These are phyloP conservation scores for Houttuynia cordata DNA, from an alignment of 164 flowering plant genomes.

Conservation along the genomic window DNA sequence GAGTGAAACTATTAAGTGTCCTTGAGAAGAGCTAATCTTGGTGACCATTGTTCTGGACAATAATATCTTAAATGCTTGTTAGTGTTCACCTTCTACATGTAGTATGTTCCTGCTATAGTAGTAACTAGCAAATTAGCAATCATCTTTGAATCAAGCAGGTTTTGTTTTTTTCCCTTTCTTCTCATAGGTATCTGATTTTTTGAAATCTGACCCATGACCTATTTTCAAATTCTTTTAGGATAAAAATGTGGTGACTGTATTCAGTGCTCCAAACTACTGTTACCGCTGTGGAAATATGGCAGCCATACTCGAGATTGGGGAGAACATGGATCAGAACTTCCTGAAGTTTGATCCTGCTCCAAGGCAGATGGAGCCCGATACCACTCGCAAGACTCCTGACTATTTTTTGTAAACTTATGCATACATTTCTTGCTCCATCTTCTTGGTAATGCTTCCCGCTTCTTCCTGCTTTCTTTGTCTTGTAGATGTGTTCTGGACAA, in stretches of 20 bases:
- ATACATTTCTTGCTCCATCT: conserved; percentile 4
- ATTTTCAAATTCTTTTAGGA: conserved; percentile 18
- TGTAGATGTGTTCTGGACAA: conserved; percentile 22
- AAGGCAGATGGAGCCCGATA: conserved; percentile 34
- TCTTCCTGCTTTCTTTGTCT: conserved; percentile 8
- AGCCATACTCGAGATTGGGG: conserved; percentile 41
- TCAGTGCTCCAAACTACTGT: conserved; percentile 43
- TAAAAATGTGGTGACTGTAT: conserved; percentile 37
- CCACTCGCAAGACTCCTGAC: conserved; percentile 40
- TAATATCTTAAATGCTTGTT: background rate
- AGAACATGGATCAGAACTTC: conserved; percentile 36
- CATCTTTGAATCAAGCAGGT: background rate
- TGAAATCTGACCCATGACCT: background rate
- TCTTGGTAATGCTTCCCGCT: conserved; percentile 12
- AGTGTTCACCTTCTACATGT: background rate
- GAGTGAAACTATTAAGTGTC: background rate
- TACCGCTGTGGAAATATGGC: conserved; percentile 48
- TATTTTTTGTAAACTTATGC: conserved; percentile 25
- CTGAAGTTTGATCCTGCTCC: conserved; percentile 46
- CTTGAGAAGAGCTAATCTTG: background rate
- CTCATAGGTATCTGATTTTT: background rate
- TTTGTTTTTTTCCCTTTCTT: background rate
- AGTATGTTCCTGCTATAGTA: too few relatives aligned
- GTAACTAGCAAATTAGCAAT: too few relatives aligned
- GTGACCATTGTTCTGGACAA: background rate